Conservation (phyloP, 2,329 filamentous ascomycete genomes). For the Colletotrichum abscissum region DNA sequence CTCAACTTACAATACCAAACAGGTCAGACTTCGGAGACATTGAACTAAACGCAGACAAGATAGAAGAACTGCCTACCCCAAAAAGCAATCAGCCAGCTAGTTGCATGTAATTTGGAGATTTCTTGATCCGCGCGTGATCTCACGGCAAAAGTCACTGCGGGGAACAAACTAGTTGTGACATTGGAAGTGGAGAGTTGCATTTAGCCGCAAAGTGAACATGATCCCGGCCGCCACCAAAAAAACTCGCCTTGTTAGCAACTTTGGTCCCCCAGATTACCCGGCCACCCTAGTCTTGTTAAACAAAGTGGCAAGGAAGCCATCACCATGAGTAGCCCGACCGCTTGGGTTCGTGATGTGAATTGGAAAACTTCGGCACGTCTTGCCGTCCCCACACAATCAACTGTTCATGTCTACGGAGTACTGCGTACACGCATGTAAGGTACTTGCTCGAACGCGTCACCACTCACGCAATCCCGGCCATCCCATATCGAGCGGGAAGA, state of each 20-base stretch:
- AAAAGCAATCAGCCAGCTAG: not conserved
- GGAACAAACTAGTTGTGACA: constrained; percentile 11
- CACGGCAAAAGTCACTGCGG: constrained; percentile 29
- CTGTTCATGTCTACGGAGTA: not conserved
- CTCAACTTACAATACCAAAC: not conserved
- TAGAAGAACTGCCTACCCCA: constrained; percentile 15
- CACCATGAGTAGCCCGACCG: not conserved
- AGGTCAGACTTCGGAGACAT: not conserved
- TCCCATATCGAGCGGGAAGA: not conserved
- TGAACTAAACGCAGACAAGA: not conserved
- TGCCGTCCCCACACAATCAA: not conserved
- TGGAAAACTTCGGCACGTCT: not conserved
- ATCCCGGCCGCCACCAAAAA: not conserved
- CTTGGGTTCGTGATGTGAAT: not conserved
- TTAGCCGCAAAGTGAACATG: constrained; percentile 30
- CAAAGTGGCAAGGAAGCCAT: not conserved
- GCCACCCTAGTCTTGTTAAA: not conserved
- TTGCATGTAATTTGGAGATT: constrained; percentile 3
- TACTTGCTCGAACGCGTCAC: not conserved
- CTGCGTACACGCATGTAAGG: no score
- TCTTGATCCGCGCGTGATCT: not conserved
- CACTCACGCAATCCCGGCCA: not conserved
- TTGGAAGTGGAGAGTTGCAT: constrained; percentile 32
- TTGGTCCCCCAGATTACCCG: constrained; percentile 19
- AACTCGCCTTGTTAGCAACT: not conserved